phyloP scores from a whole-genome alignment of 208 protist species.

The Acanthamoeba healyi region DNA sequence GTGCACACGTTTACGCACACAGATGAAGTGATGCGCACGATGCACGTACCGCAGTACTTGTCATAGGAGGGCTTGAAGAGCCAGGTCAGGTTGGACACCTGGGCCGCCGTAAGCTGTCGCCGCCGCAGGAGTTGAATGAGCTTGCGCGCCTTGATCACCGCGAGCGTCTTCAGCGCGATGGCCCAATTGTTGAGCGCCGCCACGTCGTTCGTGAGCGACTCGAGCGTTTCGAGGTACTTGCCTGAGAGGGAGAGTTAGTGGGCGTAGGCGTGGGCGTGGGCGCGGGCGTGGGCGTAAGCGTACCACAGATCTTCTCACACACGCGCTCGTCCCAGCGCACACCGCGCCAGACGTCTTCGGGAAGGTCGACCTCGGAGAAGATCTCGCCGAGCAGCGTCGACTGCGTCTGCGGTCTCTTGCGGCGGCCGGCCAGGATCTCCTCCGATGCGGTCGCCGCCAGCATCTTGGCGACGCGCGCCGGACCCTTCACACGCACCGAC shows the following conservation, averaged over 20 bases:
- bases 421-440: slow-evolving; percentile 40
- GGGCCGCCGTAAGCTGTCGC: not conserved
- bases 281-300: not conserved
- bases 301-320: slow-evolving; percentile 39
- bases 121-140: slow-evolving; percentile 30
- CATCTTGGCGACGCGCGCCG: slow-evolving; percentile 33
- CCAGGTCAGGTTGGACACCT: slow-evolving; percentile 52
- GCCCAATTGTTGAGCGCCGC: slow-evolving; percentile 55
- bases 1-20: too few relatives aligned
- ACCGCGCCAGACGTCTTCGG: slow-evolving; percentile 38
- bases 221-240: slow-evolving; percentile 61
- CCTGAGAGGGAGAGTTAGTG: not conserved
- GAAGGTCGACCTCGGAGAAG: slow-evolving; percentile 27
- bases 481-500: slow-evolving; percentile 31
- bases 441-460: slow-evolving; percentile 41
- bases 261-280: not conserved
- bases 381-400: slow-evolving; percentile 56
- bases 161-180: slow-evolving; percentile 51
- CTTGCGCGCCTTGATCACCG: slow-evolving; percentile 42
- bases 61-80: slow-evolving; percentile 65
- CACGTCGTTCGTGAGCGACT: slow-evolving; percentile 45
- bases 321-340: slow-evolving; percentile 63
- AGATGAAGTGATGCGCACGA: too few relatives aligned
- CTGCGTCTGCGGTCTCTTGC: slow-evolving; percentile 33
- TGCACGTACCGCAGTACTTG: slow-evolving; percentile 41